These are phyloP conservation scores for Aegilops longissima DNA, from an alignment of 176 grass and related monocot species.

Conservation along the genomic window DNA sequence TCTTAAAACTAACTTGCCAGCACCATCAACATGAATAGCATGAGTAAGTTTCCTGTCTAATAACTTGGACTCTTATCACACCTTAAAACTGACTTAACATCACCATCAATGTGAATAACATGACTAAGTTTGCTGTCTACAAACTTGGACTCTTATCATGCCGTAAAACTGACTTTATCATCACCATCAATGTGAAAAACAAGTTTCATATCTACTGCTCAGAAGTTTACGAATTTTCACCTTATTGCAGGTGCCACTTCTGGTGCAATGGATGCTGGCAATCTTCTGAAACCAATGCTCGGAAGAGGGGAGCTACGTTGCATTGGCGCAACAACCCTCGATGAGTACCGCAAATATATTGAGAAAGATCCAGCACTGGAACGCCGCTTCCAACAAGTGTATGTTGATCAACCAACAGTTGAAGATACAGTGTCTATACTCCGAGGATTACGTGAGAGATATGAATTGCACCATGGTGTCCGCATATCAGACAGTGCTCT, in stretches of 20 bases:
- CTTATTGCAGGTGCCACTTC: conserved; percentile 79
- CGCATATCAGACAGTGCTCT: conserved; percentile 94
- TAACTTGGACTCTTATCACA: neutral
- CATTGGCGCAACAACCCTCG: conserved; percentile 96
- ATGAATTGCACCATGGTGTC: conserved; percentile 96
- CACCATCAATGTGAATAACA: neutral
- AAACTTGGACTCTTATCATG: neutral
- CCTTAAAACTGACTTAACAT: neutral
- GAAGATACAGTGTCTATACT: conserved; percentile 99
- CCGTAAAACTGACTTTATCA: neutral
- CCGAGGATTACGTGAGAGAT: conserved; percentile 86
- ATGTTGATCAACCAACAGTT: conserved; percentile 90
- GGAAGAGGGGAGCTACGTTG: conserved; percentile 94
- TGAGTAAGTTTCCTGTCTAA: neutral
- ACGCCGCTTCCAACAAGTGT: conserved; percentile 98
- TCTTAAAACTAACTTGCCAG: neutral
- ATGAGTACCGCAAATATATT: conserved; percentile 98
- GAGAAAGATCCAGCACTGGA: conserved; percentile 99
- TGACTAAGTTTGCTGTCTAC: neutral
- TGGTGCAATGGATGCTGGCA: conserved; percentile 98
- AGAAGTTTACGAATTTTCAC: conserved; percentile 16
- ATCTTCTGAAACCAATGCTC: conserved; percentile 97
- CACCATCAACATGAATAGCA: neutral
- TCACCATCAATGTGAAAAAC: neutral
- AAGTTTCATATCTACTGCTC: neutral